Evolutionary conservation across 129 eudicot genomes (phyloP).

Genomic region (Pulicaria dysenterica): DNA sequence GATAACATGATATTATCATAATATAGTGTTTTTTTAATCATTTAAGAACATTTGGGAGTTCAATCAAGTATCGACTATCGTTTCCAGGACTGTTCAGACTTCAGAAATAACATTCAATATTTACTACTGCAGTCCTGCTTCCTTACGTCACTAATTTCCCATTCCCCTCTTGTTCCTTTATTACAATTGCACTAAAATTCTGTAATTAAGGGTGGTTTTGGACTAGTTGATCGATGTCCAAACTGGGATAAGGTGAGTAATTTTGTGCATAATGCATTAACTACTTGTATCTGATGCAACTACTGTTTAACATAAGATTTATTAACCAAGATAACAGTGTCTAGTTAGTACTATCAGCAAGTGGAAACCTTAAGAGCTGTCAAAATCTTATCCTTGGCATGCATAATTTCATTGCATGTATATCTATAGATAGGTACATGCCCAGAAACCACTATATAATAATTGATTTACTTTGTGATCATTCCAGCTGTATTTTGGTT

Average conservation of each 20-base stretch:
- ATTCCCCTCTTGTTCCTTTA: too few relatives aligned
- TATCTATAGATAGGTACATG: conserved; percentile 13
- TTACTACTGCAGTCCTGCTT: too few relatives aligned
- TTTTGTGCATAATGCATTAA: background rate
- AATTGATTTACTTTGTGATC: conserved; percentile 27
- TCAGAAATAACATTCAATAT: too few relatives aligned
- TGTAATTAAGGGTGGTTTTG: background rate
- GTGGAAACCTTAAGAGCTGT: conserved; percentile 28
- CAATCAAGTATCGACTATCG: too few relatives aligned
- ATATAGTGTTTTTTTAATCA: too few relatives aligned
- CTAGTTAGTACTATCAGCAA: conserved; percentile 5
- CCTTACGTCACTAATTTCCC: too few relatives aligned
- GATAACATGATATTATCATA: too few relatives aligned
- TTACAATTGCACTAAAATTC: background rate
- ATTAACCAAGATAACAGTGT: background rate
- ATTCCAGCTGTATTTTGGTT: conserved; percentile 30
- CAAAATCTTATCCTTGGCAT: conserved; percentile 23
- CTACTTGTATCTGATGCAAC: background rate
- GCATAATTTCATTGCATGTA: conserved; percentile 1
- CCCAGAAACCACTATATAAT: conserved; percentile 28
- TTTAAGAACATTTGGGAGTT: too few relatives aligned
- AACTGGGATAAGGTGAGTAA: background rate
- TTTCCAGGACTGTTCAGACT: too few relatives aligned
- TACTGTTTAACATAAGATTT: background rate
- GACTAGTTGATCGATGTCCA: background rate